Percentiles rank a stretch among this genome's conserved stretches.
These are phyloP conservation scores for Talaromyces proteolyticus DNA, from an alignment of 495 filamentous ascomycete genomes.

Conservation along the genomic window DNA sequence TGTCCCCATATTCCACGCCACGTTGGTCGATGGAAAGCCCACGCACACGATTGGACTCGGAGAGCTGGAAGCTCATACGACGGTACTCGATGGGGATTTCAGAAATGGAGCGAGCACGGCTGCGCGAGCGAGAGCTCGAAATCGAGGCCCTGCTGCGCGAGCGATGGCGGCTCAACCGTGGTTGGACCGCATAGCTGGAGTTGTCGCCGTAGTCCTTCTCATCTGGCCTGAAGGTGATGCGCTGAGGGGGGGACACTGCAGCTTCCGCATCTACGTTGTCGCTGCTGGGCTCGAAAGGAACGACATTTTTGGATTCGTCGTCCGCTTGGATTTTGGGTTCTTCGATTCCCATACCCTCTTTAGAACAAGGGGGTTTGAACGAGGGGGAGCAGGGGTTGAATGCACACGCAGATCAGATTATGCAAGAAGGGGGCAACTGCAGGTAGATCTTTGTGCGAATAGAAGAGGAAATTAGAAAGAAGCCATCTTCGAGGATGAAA, in stretches of 20 bases:
- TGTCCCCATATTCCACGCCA: not conserved
- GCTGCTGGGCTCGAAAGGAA: not conserved
- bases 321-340: not conserved
- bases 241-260: constrained; percentile 12
- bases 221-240: constrained; percentile 8
- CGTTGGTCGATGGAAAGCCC: too few species aligned
- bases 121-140: not conserved
- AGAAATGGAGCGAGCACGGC: constrained; percentile 1
- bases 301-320: not conserved
- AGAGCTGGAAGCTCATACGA: constrained; percentile 39
- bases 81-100: constrained; percentile 26
- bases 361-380: too few species aligned
- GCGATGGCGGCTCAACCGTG: not conserved
- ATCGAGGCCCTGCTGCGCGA: not conserved
- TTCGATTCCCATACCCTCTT: too few species aligned
- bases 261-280: constrained; percentile 10
- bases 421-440: too few species aligned
- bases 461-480: too few species aligned
- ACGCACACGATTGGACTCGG: constrained; percentile 23
- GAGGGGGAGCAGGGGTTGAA: too few species aligned
- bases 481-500: too few species aligned
- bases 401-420: too few species aligned
- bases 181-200: not conserved
- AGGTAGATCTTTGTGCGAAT: too few species aligned
- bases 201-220: not conserved